Evolutionary conservation across 768 basidiomycete species (phyloP), one percentile per base, ranked within the genome.

Genomic region (Amanita pseudoporphyria): DNA sequence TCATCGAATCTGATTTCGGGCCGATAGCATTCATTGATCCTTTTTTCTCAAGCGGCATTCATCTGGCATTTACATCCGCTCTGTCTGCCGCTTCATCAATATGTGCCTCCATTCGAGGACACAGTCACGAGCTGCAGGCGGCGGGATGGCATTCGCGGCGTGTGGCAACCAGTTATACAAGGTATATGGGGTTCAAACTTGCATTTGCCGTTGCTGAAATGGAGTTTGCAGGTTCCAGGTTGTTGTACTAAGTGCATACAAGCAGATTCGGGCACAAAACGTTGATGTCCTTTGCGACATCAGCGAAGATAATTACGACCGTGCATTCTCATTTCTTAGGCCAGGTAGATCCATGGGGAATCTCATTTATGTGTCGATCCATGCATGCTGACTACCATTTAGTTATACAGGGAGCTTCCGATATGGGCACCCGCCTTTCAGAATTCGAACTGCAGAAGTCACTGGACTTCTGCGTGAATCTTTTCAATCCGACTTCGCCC

Each of bases 321-420:
- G 78, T 39, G 82, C 82, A 22, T 84, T 84, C 60, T 62, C 74
- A 14, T 76, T 73, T 60, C 67, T 84, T 42, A 67, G 81, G 26
- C 82, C 82, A 48, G 74, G 81, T 81, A 41, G 45, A 71, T 54
- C 10, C 36, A 18, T 35, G 2, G 19, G n/a, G 21, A n/a, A 28
- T 19, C 40, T 43, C 28, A 2, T 24, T 36, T 7, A 12, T 31
- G 9, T 10, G 1, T 6, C 43, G 30, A 16, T 40, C 6, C 35
- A 21, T 26, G 13, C 21, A 30, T 52, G 33, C 53, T 49, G 24
- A 43, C 39, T 22, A 37, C 24, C 31, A 16, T 26, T 1, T 52
- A 88, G 87, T 89, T 24, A 87, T 88, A 32, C 87, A 88, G 63
- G 87, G 87, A 5, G 82, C 81, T 38, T 81, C 81, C 0, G 87